Evolutionary conservation across 2,329 filamentous ascomycete genomes (phyloP).

Genomic region (Aureobasidium sp.): DNA sequence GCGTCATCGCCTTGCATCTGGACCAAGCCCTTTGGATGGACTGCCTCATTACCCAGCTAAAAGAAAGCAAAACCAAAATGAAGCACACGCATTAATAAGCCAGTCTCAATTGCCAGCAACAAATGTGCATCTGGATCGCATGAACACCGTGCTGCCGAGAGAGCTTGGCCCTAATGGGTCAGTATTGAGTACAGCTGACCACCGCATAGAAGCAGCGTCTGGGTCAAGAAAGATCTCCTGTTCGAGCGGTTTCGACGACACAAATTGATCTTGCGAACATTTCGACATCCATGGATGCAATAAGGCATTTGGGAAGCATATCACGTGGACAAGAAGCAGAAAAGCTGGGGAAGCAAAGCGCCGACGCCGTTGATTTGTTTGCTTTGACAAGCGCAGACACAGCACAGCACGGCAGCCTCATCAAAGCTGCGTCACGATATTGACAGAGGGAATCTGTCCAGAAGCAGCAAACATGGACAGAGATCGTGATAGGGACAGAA

Average conservation of each 20-base stretch:
- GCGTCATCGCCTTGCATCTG: not conserved
- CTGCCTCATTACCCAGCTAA: slow-evolving; percentile 1
- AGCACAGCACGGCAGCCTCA: not conserved
- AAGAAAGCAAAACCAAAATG: not conserved
- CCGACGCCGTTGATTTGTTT: not conserved
- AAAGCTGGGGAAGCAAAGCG: slow-evolving; percentile 3
- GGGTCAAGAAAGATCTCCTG: not conserved
- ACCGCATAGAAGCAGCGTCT: not conserved
- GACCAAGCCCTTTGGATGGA: not conserved
- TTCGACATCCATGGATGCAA: not conserved
- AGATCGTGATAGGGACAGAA: slow-evolving; percentile 33
- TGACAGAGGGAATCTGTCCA: not conserved
- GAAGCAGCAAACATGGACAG: slow-evolving; percentile 26
- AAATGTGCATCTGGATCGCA: slow-evolving; percentile 3
- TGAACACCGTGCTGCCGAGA: not conserved
- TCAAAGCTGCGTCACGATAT: not conserved
- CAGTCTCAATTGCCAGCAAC: not conserved
- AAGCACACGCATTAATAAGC: not conserved
- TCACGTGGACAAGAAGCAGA: not conserved
- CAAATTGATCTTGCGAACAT: not conserved
- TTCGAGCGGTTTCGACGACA: not conserved
- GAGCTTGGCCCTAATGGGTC: not conserved
- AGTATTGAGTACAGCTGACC: not conserved
- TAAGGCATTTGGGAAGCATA: not conserved
- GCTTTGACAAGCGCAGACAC: not conserved